Percentiles rank a stretch among this genome's conserved stretches.
Conservation (phyloP, 1,284 basidiomycete species). For the Rhodotorula sp. region DNA sequence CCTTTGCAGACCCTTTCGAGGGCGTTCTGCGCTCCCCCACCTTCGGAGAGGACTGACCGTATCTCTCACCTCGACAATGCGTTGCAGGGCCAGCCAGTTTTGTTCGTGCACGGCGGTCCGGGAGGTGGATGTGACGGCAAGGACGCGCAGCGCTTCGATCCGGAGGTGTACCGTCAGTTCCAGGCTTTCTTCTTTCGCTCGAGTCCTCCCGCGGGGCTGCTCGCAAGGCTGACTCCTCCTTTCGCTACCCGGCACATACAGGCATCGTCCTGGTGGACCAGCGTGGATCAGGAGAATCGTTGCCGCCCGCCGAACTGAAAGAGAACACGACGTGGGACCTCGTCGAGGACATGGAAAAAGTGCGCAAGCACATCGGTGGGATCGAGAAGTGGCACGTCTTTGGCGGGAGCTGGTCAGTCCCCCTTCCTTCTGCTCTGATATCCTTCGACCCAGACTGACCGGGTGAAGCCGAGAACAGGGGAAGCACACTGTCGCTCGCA, state of each 20-base stretch:
- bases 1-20: background rate
- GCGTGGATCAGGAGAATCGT: conserved; percentile 80
- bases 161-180: conserved; percentile 10
- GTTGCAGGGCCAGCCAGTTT: conserved; percentile 54
- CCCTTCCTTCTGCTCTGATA: conserved; percentile 53
- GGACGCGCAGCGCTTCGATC: conserved; percentile 51
- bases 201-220: too few species aligned
- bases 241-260: conserved; percentile 59
- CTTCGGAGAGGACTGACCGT: background rate
- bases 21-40: background rate
- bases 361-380: conserved; percentile 65
- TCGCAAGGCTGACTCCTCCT: too few species aligned
- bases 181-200: background rate
- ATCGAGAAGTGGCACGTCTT: conserved; percentile 82
- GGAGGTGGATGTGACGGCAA: conserved; percentile 65
- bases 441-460: too few species aligned
- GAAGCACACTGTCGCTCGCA: conserved; percentile 70
- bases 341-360: conserved; percentile 81
- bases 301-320: conserved; percentile 73
- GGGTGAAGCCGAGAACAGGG: background rate
- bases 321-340: conserved; percentile 96
- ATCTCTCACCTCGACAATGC: background rate
- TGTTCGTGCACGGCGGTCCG: conserved; percentile 71
- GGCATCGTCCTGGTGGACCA: conserved; percentile 69
- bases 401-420: conserved; percentile 71